phyloP scores from a whole-genome alignment of 495 filamentous ascomycete genomes.

The Podospora pseudopauciseta region DNA sequence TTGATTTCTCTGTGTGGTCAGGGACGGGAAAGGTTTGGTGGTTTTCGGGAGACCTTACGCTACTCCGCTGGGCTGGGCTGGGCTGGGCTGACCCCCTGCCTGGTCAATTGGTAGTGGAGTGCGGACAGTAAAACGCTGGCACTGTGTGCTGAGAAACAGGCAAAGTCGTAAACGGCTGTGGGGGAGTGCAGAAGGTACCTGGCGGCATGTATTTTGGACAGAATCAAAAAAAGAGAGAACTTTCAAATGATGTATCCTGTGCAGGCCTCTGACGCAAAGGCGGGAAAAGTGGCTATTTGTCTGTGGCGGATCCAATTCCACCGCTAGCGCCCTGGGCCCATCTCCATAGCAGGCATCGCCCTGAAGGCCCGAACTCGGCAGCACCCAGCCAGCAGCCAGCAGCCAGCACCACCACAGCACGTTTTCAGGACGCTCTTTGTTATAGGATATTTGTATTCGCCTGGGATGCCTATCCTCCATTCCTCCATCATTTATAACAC shows the following conservation, averaged over 20 bases:
- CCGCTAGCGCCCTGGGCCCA: conserved; percentile 3
- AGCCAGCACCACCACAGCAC: background rate
- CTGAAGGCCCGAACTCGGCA: conserved; percentile 1
- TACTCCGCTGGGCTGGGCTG: conserved; percentile 1
- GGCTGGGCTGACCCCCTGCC: background rate
- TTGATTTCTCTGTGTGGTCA: background rate
- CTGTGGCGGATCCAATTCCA: conserved; percentile 13
- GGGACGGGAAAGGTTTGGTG: background rate
- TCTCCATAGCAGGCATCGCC: conserved; percentile 1
- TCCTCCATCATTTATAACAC: background rate
- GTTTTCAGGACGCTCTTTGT: background rate
- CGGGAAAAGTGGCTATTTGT: conserved; percentile 18
- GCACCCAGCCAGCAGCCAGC: background rate
- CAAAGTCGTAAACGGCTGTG: background rate
- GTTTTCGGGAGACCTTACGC: conserved; percentile 3
- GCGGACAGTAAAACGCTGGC: background rate
- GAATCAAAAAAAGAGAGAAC: conserved; percentile 6
- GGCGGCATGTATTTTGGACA: background rate
- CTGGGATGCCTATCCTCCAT: background rate
- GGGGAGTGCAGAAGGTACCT: background rate
- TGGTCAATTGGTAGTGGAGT: background rate
- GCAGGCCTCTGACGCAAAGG: conserved; percentile 25
- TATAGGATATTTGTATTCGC: background rate
- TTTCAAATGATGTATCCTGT: conserved; percentile 14
- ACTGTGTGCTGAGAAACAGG: background rate